Evolutionary conservation across 1,284 basidiomycete genomes (phyloP), one percentile per base, ranked within the genome.

Genomic region (Ceratorhiza oryzae-sativae): DNA sequence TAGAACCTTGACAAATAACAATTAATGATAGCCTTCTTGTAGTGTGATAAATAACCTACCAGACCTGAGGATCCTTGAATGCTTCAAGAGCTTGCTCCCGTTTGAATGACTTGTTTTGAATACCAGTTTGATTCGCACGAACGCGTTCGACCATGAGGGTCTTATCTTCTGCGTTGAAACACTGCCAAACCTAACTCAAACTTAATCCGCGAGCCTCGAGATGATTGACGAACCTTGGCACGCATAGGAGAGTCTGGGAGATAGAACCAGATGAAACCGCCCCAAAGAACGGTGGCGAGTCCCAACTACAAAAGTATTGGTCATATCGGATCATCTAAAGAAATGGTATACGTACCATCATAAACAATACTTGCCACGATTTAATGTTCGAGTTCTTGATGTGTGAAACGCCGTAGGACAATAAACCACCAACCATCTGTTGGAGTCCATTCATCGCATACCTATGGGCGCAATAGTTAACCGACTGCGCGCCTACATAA

Each of bases 41-140:
- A 25, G 6, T 48, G 1, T 70, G 55, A 15, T n/a, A 25, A 20
- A 42, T 48, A 34, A 23, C 60, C 9, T 60, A 68, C 46, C 63
- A 60, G 20, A 60, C 72, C n/a, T 61, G 62, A 25, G 71, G 34
- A 39, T 73, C 68, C n/a, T 55, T 73, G 13, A 79, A 61, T 13
- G 77, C 78, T 67, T 80, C 79, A 13, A 73, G 70, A 25, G 77
- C 76, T 56, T 79, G 78, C 34, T 72, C 67, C 77, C 79, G 78
- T 72, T 79, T 79, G 77, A 78, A 77, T n/a, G 68, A 60, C 30
- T 76, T 76, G 70, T 72, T 76, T 15, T 74, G 74, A 41, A 80
- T 70, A 36, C 76, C 76, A 25, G 76, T 74, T 74, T 77, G 77
- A 73, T 80, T 79, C 20, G 75, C 76, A 23, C 79, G 74, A 30